phyloP scores from a whole-genome alignment of 306 rosid species.

The Citrullus colocynthis region DNA sequence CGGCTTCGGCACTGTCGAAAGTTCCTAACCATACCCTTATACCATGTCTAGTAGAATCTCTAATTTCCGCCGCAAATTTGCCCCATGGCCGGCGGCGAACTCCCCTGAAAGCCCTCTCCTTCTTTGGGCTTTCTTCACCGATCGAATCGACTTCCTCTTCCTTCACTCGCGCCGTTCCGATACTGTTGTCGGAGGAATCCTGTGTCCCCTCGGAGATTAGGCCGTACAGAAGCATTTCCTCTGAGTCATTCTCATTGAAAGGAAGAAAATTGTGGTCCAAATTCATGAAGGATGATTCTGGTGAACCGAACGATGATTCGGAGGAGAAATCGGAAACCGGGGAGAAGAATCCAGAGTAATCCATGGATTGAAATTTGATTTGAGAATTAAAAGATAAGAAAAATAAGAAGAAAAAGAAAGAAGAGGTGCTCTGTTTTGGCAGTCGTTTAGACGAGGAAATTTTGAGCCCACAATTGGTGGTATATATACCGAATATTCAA shows the following conservation, averaged over 20 bases:
- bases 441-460: neutral
- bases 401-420: neutral
- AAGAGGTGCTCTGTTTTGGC: neutral
- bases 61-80: constrained; percentile 84
- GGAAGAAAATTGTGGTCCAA: constrained; percentile 36
- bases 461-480: neutral
- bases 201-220: constrained; percentile 30
- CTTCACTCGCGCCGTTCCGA: constrained; percentile 14
- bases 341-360: constrained; percentile 13
- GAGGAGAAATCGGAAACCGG: constrained; percentile 39
- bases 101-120: constrained; percentile 65
- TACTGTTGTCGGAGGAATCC: neutral
- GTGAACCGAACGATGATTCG: constrained; percentile 45
- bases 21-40: constrained; percentile 91
- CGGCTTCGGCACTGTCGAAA: constrained; percentile 84
- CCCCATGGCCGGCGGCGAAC: constrained; percentile 93
- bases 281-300: constrained; percentile 31
- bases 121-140: constrained; percentile 14
- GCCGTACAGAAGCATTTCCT: constrained; percentile 79
- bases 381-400: neutral
- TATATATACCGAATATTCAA: neutral
- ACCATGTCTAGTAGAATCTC: constrained; percentile 80
- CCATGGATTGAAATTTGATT: neutral
- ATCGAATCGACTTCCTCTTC: constrained; percentile 47
- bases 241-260: constrained; percentile 77